Evolutionary conservation across 2,329 filamentous ascomycete species (phyloP).

Genomic region (Aspergillus uvarum): DNA sequence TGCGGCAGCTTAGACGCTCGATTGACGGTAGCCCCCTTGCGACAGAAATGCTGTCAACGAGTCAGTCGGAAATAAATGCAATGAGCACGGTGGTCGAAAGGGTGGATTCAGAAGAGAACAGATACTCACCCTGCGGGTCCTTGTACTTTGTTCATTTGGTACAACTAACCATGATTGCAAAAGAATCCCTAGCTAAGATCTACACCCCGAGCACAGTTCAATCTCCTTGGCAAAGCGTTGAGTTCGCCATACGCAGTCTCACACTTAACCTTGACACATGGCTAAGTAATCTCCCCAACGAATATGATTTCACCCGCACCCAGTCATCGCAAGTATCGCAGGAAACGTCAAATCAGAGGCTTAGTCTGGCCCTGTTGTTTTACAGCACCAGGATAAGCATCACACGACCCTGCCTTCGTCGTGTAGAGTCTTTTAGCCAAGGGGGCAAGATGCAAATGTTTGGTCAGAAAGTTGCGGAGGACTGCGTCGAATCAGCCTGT

Average conservation of each 20-base stretch:
- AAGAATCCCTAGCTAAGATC: slow-evolving; percentile 39
- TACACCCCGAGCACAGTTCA: slow-evolving; percentile 40
- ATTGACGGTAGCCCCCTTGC: slow-evolving; percentile 21
- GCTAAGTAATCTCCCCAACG: slow-evolving; percentile 40
- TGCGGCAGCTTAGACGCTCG: slow-evolving; percentile 30
- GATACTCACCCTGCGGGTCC: slow-evolving; percentile 37
- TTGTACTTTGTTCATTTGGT: slow-evolving; percentile 44
- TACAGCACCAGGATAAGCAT: slow-evolving; percentile 46
- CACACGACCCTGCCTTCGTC: slow-evolving; percentile 46
- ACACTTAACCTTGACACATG: slow-evolving; percentile 41
- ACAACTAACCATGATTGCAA: slow-evolving; percentile 38
- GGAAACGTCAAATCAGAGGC: slow-evolving; percentile 31
- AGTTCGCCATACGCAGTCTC: slow-evolving; percentile 40
- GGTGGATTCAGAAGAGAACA: slow-evolving; percentile 15
- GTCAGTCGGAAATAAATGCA: background rate
- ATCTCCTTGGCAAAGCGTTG: slow-evolving; percentile 39
- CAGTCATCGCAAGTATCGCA: slow-evolving; percentile 34
- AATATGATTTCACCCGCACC: slow-evolving; percentile 42
- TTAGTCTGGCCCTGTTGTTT: slow-evolving; percentile 43
- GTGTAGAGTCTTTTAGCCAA: slow-evolving; percentile 35
- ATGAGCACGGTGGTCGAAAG: background rate
- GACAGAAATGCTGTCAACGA: slow-evolving; percentile 12
- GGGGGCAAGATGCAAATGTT: slow-evolving; percentile 37
- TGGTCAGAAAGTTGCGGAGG: slow-evolving; percentile 38
- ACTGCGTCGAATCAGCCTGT: slow-evolving; percentile 46